A percentile compares a stretch with the other conserved stretches of the same genome.
phyloP scores from a whole-genome alignment of 441 rosid genomes.

The Manihot esculenta region DNA sequence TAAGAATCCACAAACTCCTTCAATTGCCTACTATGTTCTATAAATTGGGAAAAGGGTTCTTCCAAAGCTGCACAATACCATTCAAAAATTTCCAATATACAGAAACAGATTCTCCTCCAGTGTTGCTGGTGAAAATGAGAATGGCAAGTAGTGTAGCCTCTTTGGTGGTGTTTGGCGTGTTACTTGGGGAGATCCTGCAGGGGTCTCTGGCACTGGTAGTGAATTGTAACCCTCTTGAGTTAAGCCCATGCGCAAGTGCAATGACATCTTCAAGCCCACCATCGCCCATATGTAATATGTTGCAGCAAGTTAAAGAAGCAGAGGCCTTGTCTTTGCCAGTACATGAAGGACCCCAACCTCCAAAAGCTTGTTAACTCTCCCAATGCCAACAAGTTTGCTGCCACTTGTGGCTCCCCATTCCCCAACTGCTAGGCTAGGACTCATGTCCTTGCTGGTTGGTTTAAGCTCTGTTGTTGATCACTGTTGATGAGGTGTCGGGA shows the following conservation, averaged over 20 bases:
- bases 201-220: conserved; percentile 2
- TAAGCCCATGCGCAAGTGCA: conserved; percentile 34
- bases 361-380: conserved; percentile 36
- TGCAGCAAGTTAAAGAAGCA: conserved; percentile 47
- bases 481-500: too few species aligned
- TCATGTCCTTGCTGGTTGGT: too few species aligned
- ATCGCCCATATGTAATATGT: conserved; percentile 29
- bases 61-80: too few species aligned
- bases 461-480: too few species aligned
- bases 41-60: neutral
- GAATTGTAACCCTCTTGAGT: conserved; percentile 34
- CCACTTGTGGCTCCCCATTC: conserved; percentile 35
- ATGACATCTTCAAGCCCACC: conserved; percentile 29
- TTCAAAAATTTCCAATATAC: too few species aligned
- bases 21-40: neutral
- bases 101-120: too few species aligned
- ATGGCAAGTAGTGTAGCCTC: too few species aligned
- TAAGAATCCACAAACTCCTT: too few species aligned
- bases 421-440: conserved; percentile 40
- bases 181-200: neutral
- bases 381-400: conserved; percentile 34
- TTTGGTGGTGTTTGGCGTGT: too few species aligned
- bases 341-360: conserved; percentile 33
- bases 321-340: conserved; percentile 43
- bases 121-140: neutral